Base-by-base conservation (phyloP, 176 grass and related monocot genomes). In the Tillandsia leiboldiana region DNA sequence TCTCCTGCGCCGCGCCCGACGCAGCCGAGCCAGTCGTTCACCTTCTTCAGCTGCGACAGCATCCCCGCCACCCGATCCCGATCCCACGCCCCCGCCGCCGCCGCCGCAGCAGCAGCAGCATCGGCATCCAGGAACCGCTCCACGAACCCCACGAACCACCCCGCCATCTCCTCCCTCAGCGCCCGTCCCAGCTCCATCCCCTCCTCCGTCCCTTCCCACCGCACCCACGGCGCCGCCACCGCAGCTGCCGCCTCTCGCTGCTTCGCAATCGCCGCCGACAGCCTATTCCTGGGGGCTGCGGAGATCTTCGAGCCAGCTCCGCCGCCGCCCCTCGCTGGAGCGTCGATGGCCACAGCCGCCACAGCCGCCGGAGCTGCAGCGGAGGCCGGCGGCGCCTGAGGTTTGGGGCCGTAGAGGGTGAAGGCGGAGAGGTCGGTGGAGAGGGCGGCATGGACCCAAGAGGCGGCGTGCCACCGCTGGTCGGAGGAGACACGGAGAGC, bases 41-140 rank as follows among this genome's bases (percentile, higher is more conserved):
- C 93, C 61, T 78, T 77, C 86, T 92, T 97, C 70, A 97, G 79
- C 75, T 92, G 89, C 48, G 89, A 86, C 24, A 97, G 87, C 88
- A 90, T 92, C 72, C 76, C 69, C 12, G 89, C 89, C 3, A 83
- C 89, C 26, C 77, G 71, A 72, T 97, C 93, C 11, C 82, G 83
- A 66, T 97, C 89, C 73, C 77, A 87, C 12, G 77, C 84, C 53
- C 70, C 81, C 5, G 71, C 78, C 13, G 79, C 78, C 8, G 75
- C 68, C 18, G 77, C 77, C 33, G 33, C 33, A 3, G 33, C 73
- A 74, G 91, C 85, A 33, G 91, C 85, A 52, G 33, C 73, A 74
- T 96, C 85, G 49, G 91, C 85, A 52, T 97, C 89, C 27, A 97
- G 78, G 81, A 97, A 93, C 74, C 84, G 80, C 82, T 97, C 94